Conservation (phyloP, 345 rosid genomes). For the Cardiospermum halicacabum region DNA sequence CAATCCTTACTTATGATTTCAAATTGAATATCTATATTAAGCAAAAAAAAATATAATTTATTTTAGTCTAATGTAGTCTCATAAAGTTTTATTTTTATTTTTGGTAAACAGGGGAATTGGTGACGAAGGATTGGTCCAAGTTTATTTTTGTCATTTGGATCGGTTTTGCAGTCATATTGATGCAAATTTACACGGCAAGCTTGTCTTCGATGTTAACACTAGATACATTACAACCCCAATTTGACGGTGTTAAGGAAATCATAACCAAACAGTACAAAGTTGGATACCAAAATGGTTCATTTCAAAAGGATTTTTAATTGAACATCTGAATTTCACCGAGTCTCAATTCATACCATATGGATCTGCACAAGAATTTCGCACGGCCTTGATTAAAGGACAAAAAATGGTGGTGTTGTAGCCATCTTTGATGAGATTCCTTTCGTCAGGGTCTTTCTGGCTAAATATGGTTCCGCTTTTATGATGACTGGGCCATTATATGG, state of each 20-base stretch:
- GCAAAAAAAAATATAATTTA: too few relatives aligned
- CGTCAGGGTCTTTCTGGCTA: conserved; percentile 19
- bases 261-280: neutral
- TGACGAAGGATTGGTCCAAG: conserved; percentile 17
- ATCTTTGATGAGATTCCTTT: conserved; percentile 34
- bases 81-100: too few relatives aligned
- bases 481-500: conserved; percentile 18
- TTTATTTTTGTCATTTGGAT: conserved; percentile 25
- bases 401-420: conserved; percentile 27
- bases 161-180: conserved; percentile 18
- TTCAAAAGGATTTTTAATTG: conserved; percentile 5
- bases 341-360: neutral
- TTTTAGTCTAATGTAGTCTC: too few relatives aligned
- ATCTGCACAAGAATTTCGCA: conserved; percentile 2
- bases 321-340: neutral
- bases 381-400: conserved; percentile 19
- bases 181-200: conserved; percentile 25
- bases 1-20: too few relatives aligned
- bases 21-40: too few relatives aligned
- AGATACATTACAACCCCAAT: conserved; percentile 18
- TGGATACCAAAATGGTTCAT: conserved; percentile 26
- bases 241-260: conserved; percentile 7
- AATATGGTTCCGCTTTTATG: conserved; percentile 20
- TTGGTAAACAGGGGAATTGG: conserved; percentile 16
- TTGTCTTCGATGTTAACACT: conserved; percentile 23